Percentiles rank a stretch among this genome's conserved stretches.
Evolutionary conservation across 2,329 filamentous ascomycete species (phyloP).

Genomic region (Fusarium albidum): DNA sequence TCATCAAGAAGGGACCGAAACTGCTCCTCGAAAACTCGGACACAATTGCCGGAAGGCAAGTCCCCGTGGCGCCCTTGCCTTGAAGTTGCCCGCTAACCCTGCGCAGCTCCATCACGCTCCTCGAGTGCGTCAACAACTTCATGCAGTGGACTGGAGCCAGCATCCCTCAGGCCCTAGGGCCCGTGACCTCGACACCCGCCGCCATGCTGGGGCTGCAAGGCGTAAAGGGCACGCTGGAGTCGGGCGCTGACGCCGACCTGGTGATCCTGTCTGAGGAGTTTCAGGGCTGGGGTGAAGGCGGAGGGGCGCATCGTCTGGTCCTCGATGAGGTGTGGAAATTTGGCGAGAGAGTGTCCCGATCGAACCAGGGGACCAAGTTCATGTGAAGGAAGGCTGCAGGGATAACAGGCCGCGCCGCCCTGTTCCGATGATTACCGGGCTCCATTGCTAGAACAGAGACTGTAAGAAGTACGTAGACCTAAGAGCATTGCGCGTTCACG

Average conservation of each 20-base stretch:
- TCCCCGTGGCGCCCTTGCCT: conserved; percentile 16
- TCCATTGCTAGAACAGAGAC: conserved; percentile 12
- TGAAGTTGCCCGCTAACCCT: conserved; percentile 5
- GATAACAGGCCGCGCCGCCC: conserved; percentile 9
- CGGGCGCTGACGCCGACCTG: conserved; percentile 73
- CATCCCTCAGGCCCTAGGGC: conserved; percentile 72
- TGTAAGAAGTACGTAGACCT: conserved; percentile 18
- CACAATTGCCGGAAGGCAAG: conserved; percentile 78
- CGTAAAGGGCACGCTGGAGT: conserved; percentile 70
- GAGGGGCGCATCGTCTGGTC: conserved; percentile 59
- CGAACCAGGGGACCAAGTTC: conserved; percentile 22
- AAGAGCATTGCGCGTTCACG: conserved; percentile 7
- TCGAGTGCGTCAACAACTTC: conserved; percentile 86
- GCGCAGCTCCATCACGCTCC: conserved; percentile 71
- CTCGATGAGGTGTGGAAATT: conserved; percentile 87
- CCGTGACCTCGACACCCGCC: conserved; percentile 80
- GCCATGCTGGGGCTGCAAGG: conserved; percentile 75
- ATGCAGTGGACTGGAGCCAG: conserved; percentile 75
- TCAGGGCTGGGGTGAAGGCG: conserved; percentile 34
- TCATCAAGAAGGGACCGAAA: conserved; percentile 75
- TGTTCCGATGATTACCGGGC: neutral
- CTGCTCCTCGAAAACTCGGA: conserved; percentile 81
- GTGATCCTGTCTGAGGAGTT: conserved; percentile 70
- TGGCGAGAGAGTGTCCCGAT: conserved; percentile 60
- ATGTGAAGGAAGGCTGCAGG: conserved; percentile 27